Conservation (phyloP, 768 basidiomycete genomes). For the Amanita muscaria region DNA sequence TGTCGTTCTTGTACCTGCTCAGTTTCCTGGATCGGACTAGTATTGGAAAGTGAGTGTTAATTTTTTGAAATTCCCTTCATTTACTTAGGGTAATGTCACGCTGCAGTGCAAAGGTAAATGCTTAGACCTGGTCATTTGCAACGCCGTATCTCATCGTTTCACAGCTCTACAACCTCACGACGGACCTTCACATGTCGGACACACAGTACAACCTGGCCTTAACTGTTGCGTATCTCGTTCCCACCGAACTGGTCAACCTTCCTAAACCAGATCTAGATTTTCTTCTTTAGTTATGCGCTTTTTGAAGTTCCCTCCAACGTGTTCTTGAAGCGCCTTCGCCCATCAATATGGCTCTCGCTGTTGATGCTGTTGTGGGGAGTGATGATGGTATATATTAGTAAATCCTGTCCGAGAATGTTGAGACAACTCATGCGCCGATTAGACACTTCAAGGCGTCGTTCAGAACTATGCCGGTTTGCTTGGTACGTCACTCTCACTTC, state of each 20-base stretch:
- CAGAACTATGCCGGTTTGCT: slow-evolving; percentile 62
- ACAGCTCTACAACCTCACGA: slow-evolving; percentile 57
- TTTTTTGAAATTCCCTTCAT: too few relatives aligned
- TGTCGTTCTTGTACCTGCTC: slow-evolving; percentile 67
- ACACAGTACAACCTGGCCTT: slow-evolving; percentile 57
- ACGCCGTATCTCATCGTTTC: slow-evolving; percentile 1
- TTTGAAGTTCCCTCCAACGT: slow-evolving; percentile 76
- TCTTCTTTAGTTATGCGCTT: slow-evolving; percentile 59
- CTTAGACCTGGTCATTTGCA: not conserved
- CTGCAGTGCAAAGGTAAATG: slow-evolving; percentile 31
- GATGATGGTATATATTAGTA: slow-evolving; percentile 55
- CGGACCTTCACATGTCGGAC: slow-evolving; percentile 51
- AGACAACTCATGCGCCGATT: slow-evolving; percentile 12
- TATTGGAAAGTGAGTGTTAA: slow-evolving; percentile 45
- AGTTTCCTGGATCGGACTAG: slow-evolving; percentile 53
- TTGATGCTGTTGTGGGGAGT: slow-evolving; percentile 72
- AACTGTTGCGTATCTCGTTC: slow-evolving; percentile 32
- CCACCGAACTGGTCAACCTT: slow-evolving; percentile 8
- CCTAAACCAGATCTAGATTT: slow-evolving; percentile 19
- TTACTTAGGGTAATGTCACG: too few relatives aligned
- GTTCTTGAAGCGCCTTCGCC: slow-evolving; percentile 63
- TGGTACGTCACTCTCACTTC: slow-evolving; percentile 34
- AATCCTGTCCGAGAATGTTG: not conserved
- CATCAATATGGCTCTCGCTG: slow-evolving; percentile 67
- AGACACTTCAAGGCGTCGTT: slow-evolving; percentile 70